A percentile compares a stretch with the other conserved stretches of the same genome.
Conservation (phyloP, 176 grass and related monocot genomes). For the Olyra latifolia region DNA sequence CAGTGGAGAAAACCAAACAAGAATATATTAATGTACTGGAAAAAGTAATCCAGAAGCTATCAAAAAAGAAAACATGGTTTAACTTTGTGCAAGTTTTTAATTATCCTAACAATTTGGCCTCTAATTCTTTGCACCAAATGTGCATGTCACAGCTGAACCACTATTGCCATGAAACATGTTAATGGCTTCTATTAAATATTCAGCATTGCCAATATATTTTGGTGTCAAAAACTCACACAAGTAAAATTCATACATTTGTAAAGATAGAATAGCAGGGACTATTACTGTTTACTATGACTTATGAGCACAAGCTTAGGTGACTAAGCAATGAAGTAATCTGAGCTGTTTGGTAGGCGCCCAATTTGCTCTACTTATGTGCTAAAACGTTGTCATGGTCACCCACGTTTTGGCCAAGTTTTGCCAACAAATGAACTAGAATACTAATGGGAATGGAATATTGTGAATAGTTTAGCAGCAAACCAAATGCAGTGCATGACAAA, state of each 20-base stretch:
- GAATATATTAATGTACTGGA: background rate
- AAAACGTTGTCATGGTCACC: background rate
- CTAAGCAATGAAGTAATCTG: background rate
- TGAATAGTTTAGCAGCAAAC: background rate
- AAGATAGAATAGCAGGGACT: background rate
- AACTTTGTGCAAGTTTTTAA: background rate
- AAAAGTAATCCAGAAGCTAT: background rate
- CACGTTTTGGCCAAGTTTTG: background rate
- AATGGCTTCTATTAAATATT: conserved; percentile 3
- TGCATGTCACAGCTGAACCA: background rate
- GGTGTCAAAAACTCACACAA: background rate
- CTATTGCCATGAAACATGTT: background rate
- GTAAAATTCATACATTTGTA: conserved; percentile 23
- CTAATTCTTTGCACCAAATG: background rate
- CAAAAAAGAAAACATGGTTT: background rate
- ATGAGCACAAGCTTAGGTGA: background rate
- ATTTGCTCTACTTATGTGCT: background rate
- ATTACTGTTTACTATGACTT: background rate
- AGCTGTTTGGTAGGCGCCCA: background rate
- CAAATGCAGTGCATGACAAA: background rate
- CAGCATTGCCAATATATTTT: conserved; percentile 2
- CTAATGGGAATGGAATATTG: background rate
- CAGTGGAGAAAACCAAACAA: conserved; percentile 28
- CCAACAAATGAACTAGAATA: background rate
- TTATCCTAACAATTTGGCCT: background rate